Conservation (phyloP, 1,284 basidiomycete species). For the Ceratobasidium sp. region DNA sequence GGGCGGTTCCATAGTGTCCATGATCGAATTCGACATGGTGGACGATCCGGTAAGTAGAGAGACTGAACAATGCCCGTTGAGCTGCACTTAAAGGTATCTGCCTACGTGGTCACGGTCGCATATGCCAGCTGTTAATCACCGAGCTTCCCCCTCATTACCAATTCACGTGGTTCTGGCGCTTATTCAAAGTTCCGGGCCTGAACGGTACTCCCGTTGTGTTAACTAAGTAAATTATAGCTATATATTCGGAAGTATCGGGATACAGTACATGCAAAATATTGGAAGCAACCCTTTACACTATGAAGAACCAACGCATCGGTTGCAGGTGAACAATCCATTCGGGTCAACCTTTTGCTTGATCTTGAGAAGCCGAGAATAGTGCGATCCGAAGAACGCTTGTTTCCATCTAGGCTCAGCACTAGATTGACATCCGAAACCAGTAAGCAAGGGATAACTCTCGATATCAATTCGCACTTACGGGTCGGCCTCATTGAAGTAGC, state of each 20-base stretch:
- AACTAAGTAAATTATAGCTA: background rate
- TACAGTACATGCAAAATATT: background rate
- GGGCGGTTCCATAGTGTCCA: slow-evolving; percentile 27
- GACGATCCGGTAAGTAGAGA: background rate
- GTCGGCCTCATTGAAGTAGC: slow-evolving; percentile 56
- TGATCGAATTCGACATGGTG: slow-evolving; percentile 28
- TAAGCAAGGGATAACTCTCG: background rate
- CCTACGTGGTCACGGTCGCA: slow-evolving; percentile 30
- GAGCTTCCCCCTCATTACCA: slow-evolving; percentile 36
- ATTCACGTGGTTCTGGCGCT: slow-evolving; percentile 23
- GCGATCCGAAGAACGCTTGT: slow-evolving; percentile 25
- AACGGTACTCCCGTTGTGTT: background rate
- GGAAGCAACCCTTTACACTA: no score
- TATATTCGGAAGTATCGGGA: background rate
- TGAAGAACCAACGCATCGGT: slow-evolving; percentile 8
- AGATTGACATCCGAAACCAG: background rate
- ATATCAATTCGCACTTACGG: slow-evolving; percentile 45
- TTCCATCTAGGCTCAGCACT: slow-evolving; percentile 34
- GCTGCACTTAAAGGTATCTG: slow-evolving; percentile 26
- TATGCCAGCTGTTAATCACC: slow-evolving; percentile 37
- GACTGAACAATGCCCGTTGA: background rate
- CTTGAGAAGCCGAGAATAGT: slow-evolving; percentile 33
- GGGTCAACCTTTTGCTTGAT: slow-evolving; percentile 19
- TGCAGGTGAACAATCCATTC: slow-evolving; percentile 1
- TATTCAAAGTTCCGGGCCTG: background rate